Conservation (phyloP, 2,329 filamentous ascomycete species). For the Biscogniauxia marginata region DNA sequence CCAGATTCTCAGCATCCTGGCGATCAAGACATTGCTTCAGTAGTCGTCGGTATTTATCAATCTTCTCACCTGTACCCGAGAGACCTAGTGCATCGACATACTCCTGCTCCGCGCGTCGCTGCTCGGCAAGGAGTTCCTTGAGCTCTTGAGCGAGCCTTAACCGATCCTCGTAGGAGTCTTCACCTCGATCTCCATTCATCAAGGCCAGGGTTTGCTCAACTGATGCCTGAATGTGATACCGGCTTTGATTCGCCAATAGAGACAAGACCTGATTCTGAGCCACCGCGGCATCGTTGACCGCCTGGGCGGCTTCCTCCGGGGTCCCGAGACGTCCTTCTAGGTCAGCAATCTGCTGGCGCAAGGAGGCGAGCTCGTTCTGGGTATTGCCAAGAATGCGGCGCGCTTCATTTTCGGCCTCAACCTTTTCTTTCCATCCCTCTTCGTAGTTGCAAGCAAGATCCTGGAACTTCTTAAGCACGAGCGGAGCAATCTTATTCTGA, state of each 20-base stretch:
- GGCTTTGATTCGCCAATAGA: conserved; percentile 52
- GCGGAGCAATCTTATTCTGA: conserved; percentile 65
- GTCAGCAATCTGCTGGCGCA: conserved; percentile 60
- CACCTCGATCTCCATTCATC: conserved; percentile 47
- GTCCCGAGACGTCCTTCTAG: conserved; percentile 55
- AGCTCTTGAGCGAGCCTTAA: conserved; percentile 59
- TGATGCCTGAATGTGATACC: conserved; percentile 50
- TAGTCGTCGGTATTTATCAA: conserved; percentile 69
- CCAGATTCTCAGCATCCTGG: conserved; percentile 65
- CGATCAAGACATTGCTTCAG: conserved; percentile 67
- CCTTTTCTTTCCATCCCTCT: conserved; percentile 71
- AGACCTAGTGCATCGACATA: conserved; percentile 68
- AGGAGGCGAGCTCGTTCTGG: conserved; percentile 62
- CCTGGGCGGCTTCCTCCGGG: conserved; percentile 51
- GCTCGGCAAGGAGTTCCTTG: conserved; percentile 54
- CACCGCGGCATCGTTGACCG: conserved; percentile 49
- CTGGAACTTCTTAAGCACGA: conserved; percentile 70
- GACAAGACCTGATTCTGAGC: conserved; percentile 49
- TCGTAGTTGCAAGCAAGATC: conserved; percentile 71
- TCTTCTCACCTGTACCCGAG: conserved; percentile 70
- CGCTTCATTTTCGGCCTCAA: conserved; percentile 66
- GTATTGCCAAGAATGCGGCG: conserved; percentile 65
- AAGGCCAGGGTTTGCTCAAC: conserved; percentile 51
- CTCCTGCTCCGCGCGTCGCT: conserved; percentile 61
- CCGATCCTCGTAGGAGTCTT: conserved; percentile 54